Percentiles rank a stretch among this genome's conserved stretches.
Evolutionary conservation across 495 filamentous ascomycete species (phyloP).

Genomic region (Penicillium macrosclerotiorum): DNA sequence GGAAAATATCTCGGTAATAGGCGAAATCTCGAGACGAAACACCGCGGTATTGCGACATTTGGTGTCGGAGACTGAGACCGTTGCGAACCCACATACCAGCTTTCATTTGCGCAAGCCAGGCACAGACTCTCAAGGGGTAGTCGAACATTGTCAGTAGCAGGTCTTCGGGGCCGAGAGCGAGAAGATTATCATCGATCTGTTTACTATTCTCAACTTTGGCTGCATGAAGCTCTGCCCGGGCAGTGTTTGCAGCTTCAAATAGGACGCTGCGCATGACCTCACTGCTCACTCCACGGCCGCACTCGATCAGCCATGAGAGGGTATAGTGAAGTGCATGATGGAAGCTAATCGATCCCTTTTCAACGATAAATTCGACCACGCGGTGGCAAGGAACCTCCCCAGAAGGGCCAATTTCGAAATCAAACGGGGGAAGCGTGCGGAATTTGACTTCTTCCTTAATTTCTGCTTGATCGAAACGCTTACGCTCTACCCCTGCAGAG

Average conservation of each 20-base stretch:
- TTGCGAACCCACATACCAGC: conserved; percentile 98
- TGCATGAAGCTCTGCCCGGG: conserved; percentile 27
- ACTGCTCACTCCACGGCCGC: conserved; percentile 70
- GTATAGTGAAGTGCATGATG: conserved; percentile 97
- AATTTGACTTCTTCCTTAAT: conserved; percentile 81
- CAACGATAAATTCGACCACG: conserved; percentile 84
- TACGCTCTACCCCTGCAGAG: conserved; percentile 84
- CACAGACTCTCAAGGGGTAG: conserved; percentile 87
- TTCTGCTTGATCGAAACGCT: conserved; percentile 81
- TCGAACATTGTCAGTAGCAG: conserved; percentile 87
- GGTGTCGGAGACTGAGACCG: conserved; percentile 89
- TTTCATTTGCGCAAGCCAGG: conserved; percentile 97
- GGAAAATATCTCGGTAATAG: conserved; percentile 91
- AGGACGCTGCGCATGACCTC: conserved; percentile 65
- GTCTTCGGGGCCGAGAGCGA: conserved; percentile 58
- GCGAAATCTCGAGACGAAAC: conserved; percentile 85
- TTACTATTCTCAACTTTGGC: conserved; percentile 10
- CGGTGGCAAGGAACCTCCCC: conserved; percentile 44
- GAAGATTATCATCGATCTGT: conserved; percentile 17
- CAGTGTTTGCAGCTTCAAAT: conserved; percentile 48
- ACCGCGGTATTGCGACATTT: conserved; percentile 87
- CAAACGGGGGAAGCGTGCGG: conserved; percentile 71
- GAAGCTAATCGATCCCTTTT: conserved; percentile 89
- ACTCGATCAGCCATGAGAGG: conserved; percentile 94
- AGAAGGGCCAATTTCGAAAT: conserved; percentile 65